Evolutionary conservation across 495 filamentous ascomycete species (phyloP).

Genomic region (Penicillium canariense): DNA sequence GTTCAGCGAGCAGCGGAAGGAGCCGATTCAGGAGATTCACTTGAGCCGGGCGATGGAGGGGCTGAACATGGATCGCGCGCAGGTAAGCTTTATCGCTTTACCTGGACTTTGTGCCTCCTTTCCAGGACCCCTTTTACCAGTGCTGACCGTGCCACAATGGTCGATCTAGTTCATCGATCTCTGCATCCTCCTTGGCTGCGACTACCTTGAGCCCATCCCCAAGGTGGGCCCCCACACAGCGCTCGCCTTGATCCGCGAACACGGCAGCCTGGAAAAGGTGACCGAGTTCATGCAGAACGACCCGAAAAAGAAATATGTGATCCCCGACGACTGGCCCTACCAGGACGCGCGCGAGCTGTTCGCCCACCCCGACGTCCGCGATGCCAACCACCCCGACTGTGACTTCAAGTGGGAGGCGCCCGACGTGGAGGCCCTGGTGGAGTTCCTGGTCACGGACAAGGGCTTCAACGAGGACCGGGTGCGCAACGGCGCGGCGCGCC

Average conservation of each 20-base stretch:
- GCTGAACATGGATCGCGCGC: conserved; percentile 78
- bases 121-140: too few species aligned
- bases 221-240: conserved; percentile 90
- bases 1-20: conserved; percentile 94
- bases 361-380: conserved; percentile 81
- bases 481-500: conserved; percentile 65
- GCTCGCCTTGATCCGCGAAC: conserved; percentile 86
- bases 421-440: conserved; percentile 80
- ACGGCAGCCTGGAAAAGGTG: conserved; percentile 82
- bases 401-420: conserved; percentile 98
- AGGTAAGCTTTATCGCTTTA: conserved; percentile 48
- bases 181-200: conserved; percentile 95
- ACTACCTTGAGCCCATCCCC: conserved; percentile 94
- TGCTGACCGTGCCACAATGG: neutral
- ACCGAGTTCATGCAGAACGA: conserved; percentile 74
- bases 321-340: conserved; percentile 93
- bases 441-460: conserved; percentile 90
- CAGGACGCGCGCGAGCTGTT: conserved; percentile 90
- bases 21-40: conserved; percentile 94
- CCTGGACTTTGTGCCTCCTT: neutral
- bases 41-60: conserved; percentile 80
- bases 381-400: conserved; percentile 79
- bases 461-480: conserved; percentile 96
- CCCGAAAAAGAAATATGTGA: conserved; percentile 69
- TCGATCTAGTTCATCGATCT: conserved; percentile 83